A percentile compares a stretch with the other conserved stretches of the same genome.
These are phyloP conservation scores for Blastomyces gilchristii DNA, from an alignment of 2,329 filamentous ascomycete genomes.

Conservation along the genomic window DNA sequence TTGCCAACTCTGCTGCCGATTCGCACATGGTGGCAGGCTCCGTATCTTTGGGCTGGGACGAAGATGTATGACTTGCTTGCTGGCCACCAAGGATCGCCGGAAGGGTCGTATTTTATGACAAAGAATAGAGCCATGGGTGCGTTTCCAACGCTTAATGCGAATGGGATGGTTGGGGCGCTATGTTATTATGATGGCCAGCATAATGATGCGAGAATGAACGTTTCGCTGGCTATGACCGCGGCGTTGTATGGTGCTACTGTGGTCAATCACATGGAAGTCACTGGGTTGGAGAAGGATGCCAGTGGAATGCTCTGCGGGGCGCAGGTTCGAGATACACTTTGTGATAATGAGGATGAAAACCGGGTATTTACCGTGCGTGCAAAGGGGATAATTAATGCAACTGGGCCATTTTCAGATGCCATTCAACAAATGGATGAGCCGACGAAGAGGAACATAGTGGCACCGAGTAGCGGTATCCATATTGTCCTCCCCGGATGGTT, in stretches of 20 bases:
- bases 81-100: slow-evolving; percentile 58
- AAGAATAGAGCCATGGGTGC: slow-evolving; percentile 64
- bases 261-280: slow-evolving; percentile 63
- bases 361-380: slow-evolving; percentile 56
- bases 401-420: slow-evolving; percentile 65
- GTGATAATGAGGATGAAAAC: slow-evolving; percentile 43
- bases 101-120: slow-evolving; percentile 69
- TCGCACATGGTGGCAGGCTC: slow-evolving; percentile 61
- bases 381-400: slow-evolving; percentile 66
- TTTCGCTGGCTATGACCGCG: slow-evolving; percentile 65
- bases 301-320: slow-evolving; percentile 57
- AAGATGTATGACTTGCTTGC: slow-evolving; percentile 68
- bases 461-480: slow-evolving; percentile 63
- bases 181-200: slow-evolving; percentile 73
- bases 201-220: slow-evolving; percentile 73
- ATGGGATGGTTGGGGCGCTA: slow-evolving; percentile 59
- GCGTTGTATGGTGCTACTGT: slow-evolving; percentile 64
- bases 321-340: slow-evolving; percentile 52
- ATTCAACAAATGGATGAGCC: slow-evolving; percentile 65
- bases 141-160: slow-evolving; percentile 66
- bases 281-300: slow-evolving; percentile 54
- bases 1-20: slow-evolving; percentile 63
- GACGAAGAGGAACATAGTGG: slow-evolving; percentile 56
- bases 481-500: slow-evolving; percentile 67
- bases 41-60: slow-evolving; percentile 49